phyloP scores from a whole-genome alignment of 2,329 filamentous ascomycete species.

The Sarocladium brachiariae region DNA sequence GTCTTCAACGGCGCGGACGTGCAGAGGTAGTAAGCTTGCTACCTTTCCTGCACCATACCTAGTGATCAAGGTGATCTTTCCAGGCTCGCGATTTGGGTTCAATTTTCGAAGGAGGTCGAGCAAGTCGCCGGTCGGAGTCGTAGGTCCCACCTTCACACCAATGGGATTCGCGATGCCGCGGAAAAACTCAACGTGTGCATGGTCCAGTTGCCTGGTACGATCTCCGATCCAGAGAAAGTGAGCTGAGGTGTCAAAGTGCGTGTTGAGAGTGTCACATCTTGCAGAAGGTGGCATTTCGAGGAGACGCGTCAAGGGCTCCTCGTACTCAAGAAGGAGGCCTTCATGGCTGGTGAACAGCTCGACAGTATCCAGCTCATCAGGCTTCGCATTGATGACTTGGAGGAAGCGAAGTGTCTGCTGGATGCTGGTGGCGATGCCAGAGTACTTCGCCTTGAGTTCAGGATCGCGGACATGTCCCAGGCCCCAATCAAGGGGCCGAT shows the following conservation, averaged over 20 bases:
- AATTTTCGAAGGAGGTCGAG: constrained; percentile 74
- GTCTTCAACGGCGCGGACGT: constrained; percentile 82
- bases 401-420: constrained; percentile 91
- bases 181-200: constrained; percentile 96
- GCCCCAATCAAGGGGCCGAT: constrained; percentile 90
- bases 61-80: constrained; percentile 94
- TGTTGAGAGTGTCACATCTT: constrained; percentile 15
- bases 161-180: constrained; percentile 93
- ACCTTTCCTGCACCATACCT: constrained; percentile 83
- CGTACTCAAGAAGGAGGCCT: constrained; percentile 88
- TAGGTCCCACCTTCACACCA: constrained; percentile 91
- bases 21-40: constrained; percentile 64
- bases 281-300: constrained; percentile 56
- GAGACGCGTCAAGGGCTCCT: constrained; percentile 75
- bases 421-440: constrained; percentile 75
- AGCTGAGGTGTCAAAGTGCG: constrained; percentile 86
- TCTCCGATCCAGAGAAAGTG: constrained; percentile 99
- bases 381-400: constrained; percentile 82
- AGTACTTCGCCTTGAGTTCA: constrained; percentile 78
- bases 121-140: constrained; percentile 70
- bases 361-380: constrained; percentile 78
- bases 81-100: constrained; percentile 74
- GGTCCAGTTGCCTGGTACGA: constrained; percentile 85
- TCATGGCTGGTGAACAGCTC: constrained; percentile 96
- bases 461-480: constrained; percentile 86